These are phyloP conservation scores for Jacaranda copaia DNA, from an alignment of 257 asterid genomes.

Conservation along the genomic window DNA sequence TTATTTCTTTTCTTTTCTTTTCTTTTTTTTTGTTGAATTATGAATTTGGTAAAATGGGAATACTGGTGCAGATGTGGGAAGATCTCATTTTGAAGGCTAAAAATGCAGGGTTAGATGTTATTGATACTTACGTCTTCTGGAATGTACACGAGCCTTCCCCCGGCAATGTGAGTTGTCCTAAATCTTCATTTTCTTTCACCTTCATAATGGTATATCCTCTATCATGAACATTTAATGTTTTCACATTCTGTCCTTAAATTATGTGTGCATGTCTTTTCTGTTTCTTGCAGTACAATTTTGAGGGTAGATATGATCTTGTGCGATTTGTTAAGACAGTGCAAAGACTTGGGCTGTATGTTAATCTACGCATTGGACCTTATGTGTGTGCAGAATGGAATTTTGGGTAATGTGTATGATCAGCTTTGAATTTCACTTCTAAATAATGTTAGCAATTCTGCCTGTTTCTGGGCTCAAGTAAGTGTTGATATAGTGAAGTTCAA, in stretches of 20 bases:
- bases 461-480: no score
- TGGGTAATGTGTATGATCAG: conserved; percentile 48
- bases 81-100: conserved; percentile 68
- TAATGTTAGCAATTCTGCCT: no score
- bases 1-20: background rate
- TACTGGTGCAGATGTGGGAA: conserved; percentile 72
- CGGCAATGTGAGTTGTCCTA: conserved; percentile 59
- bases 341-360: conserved; percentile 60
- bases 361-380: conserved; percentile 76
- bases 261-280: conserved; percentile 13
- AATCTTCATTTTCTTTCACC: background rate
- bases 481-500: background rate
- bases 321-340: conserved; percentile 66
- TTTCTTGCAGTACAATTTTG: conserved; percentile 58
- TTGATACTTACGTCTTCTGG: conserved; percentile 80
- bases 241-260: conserved; percentile 1
- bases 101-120: conserved; percentile 71
- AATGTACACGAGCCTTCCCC: conserved; percentile 75
- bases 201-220: background rate
- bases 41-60: conserved; percentile 20
- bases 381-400: conserved; percentile 86
- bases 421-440: background rate
- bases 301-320: conserved; percentile 74
- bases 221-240: background rate
- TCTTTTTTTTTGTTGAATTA: background rate